Base-by-base conservation (phyloP, 1,139 yeast genomes). In the Yamadazyma dendronema region DNA sequence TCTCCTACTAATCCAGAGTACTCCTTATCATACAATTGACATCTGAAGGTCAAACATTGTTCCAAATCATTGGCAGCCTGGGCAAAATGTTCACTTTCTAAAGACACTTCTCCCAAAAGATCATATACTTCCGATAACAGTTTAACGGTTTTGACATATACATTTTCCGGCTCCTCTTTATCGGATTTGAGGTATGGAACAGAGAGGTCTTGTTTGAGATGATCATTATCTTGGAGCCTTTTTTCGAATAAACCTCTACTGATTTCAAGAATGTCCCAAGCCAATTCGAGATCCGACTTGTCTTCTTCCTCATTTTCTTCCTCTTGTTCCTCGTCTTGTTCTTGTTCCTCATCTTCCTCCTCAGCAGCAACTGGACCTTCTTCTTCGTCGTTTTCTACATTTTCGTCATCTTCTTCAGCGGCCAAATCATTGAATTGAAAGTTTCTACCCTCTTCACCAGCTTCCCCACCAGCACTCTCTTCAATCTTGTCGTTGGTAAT, bases 251-350 rank as follows among this genome's bases (percentile, higher is more conserved):
- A 57, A 1, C 83, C 68, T 48, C 96, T 72, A 1, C 95, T 74
- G 33, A 84, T 65, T 53, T 89, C 96, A 27, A 87, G 67, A 15
- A 87, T 78, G 42, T 84, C 92, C 96, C 96, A 88, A 0, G 96
- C 95, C 17, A 81, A 73, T 54, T 84, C 95, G 54, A 89, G 84
- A 54, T 88, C 96, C 25, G 79, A 71, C 49, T 81, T 84, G 29
- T 75, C 79, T 23, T 67, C 77, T 21, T 50, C 62, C 13, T 52
- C 56, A 2, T 43, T 49, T 3, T 52, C 59, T 2, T 54, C 62
- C 16, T 31, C 36, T 8, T 31, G 33, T 13, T 36, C 39, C 1
- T 59, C 67, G 5, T 55, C 67, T 5, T 54, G 65, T 4, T 56
- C 67, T 4, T 51, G 61, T 2, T 55, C 67, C 6, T 54, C 65